Evolutionary conservation across 768 basidiomycete species (phyloP).

Genomic region (Pulveroboletus sp.): DNA sequence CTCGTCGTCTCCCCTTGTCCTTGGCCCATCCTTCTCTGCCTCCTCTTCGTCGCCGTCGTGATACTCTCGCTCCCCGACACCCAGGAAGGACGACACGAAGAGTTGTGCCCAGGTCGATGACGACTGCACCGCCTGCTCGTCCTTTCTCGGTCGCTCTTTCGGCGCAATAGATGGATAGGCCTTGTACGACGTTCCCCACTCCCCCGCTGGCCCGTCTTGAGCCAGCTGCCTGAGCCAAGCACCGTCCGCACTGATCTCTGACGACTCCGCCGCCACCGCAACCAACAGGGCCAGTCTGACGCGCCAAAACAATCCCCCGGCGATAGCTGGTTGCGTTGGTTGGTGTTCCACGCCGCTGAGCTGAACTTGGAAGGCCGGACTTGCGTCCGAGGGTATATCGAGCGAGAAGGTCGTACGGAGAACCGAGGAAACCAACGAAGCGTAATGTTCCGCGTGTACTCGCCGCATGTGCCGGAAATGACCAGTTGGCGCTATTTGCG

Average conservation of each 20-base stretch:
- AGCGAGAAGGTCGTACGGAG: slow-evolving; percentile 81
- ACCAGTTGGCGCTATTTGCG: slow-evolving; percentile 45
- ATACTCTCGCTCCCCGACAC: slow-evolving; percentile 43
- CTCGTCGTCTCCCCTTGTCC: slow-evolving; percentile 44
- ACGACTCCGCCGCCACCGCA: slow-evolving; percentile 50
- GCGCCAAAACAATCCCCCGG: slow-evolving; percentile 88
- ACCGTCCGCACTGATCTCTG: slow-evolving; percentile 44
- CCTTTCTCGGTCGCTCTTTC: slow-evolving; percentile 39
- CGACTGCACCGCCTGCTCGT: background rate
- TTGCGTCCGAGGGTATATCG: slow-evolving; percentile 89
- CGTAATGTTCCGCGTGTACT: slow-evolving; percentile 82
- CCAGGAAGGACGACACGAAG: slow-evolving; percentile 37
- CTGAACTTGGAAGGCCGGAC: slow-evolving; percentile 75
- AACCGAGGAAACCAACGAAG: slow-evolving; percentile 67
- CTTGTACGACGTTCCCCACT: slow-evolving; percentile 69
- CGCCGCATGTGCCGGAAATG: slow-evolving; percentile 55
- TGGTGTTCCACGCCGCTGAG: slow-evolving; percentile 36
- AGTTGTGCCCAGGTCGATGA: slow-evolving; percentile 37
- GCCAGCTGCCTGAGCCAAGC: slow-evolving; percentile 50
- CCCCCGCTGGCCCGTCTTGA: slow-evolving; percentile 55
- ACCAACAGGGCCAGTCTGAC: slow-evolving; percentile 85
- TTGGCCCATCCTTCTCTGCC: slow-evolving; percentile 33
- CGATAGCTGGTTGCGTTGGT: slow-evolving; percentile 11
- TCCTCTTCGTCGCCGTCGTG: slow-evolving; percentile 49
- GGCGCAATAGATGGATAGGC: slow-evolving; percentile 57